Conservation (phyloP, 768 basidiomycete species). For the Lactifluus volemus region DNA sequence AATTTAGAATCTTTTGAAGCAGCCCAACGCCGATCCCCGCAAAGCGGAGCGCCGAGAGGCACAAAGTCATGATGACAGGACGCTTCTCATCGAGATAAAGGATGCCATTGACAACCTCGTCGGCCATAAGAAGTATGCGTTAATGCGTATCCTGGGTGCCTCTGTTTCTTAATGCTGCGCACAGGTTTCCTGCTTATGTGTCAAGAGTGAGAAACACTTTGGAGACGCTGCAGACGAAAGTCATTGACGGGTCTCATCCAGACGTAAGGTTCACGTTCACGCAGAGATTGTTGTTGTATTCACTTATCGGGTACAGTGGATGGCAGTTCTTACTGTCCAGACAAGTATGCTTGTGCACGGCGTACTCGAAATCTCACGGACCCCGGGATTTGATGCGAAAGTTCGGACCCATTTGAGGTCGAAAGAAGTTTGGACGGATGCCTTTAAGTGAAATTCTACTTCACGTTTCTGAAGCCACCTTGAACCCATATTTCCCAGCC, state of each 20-base stretch:
- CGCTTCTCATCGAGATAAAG: conserved; percentile 1
- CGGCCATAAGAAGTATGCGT: not conserved
- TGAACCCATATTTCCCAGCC: not conserved
- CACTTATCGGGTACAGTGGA: conserved; percentile 2
- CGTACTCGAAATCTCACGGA: conserved; percentile 1
- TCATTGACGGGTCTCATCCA: not conserved
- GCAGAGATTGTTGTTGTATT: not conserved
- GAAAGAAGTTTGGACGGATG: conserved; percentile 5
- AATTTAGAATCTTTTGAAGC: not conserved
- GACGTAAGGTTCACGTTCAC: not conserved
- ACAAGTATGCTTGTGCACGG: conserved; percentile 14
- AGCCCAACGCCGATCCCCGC: not conserved
- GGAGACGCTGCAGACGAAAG: not conserved
- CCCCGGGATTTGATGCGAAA: not conserved
- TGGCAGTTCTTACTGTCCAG: conserved; percentile 5
- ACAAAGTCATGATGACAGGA: conserved; percentile 1
- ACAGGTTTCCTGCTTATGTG: conserved; percentile 7
- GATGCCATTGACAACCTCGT: not conserved
- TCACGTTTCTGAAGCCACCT: not conserved
- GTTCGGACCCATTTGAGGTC: conserved; percentile 7
- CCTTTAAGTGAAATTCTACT: not conserved
- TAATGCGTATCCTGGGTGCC: not conserved
- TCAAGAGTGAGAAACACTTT: not conserved
- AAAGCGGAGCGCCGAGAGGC: conserved; percentile 1
- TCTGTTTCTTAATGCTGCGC: not conserved